Evolutionary conservation across 176 grass and related monocot species (phyloP).

Genomic region (Triticum dicoccoides): DNA sequence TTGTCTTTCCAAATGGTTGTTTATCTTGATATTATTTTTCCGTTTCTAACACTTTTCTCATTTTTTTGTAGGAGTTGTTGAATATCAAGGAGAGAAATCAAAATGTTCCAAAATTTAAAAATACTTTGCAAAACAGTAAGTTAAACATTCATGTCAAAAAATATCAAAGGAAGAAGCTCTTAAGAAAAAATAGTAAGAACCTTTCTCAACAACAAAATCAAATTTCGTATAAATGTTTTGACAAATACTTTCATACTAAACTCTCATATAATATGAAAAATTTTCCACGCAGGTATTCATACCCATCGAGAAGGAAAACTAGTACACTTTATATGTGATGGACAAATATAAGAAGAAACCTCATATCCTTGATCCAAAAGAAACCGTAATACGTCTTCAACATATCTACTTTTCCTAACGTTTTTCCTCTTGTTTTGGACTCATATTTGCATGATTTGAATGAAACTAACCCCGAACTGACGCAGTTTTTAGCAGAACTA

Average conservation of each 20-base stretch:
- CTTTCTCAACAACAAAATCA: neutral
- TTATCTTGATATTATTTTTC: neutral
- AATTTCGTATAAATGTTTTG: neutral
- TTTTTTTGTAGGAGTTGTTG: neutral
- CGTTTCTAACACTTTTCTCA: neutral
- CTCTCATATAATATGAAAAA: neutral
- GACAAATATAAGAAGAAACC: neutral
- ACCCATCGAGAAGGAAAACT: neutral
- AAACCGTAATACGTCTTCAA: neutral
- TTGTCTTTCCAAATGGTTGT: neutral
- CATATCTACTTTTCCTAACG: too few relatives aligned
- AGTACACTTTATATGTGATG: neutral
- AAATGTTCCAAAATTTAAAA: neutral
- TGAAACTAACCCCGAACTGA: too few relatives aligned
- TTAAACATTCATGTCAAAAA: neutral
- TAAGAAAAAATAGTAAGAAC: neutral
- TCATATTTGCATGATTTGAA: too few relatives aligned
- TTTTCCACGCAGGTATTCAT: neutral
- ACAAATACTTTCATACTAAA: neutral
- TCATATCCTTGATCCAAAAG: neutral
- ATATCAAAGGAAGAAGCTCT: neutral
- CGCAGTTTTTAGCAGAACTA: too few relatives aligned
- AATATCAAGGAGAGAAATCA: neutral
- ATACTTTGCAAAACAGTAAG: neutral
- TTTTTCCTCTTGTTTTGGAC: too few relatives aligned